Evolutionary conservation across 1,139 yeast genomes (phyloP), one percentile per base, ranked within the genome.

Genomic region (Blastobotrys niveus): DNA sequence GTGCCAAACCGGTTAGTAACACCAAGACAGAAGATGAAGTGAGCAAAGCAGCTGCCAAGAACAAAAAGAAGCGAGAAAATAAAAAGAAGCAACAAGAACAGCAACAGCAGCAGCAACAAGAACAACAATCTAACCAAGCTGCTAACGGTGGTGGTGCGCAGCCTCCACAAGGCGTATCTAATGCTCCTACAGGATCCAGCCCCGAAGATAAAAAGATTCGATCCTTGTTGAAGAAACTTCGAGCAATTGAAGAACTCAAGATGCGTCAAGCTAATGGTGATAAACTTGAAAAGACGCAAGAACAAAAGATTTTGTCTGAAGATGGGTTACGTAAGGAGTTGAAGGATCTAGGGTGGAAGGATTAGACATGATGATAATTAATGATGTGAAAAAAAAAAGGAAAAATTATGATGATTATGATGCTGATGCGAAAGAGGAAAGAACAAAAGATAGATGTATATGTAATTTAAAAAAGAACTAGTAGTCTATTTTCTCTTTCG

Each of bases 191-290:
- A 18, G 54, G 55, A 3, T 53, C 51, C 24, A 52, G 58, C 9
- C 67, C 81, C 21, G 96, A 89, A 66, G 97, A 91, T 57, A 91
- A 89, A 73, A 88, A 88, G 67, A 82, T 87, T 53, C 78, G 98
- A 62, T 81, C 94, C 21, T 74, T 91, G 61, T 74, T 89, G 64
- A 91, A 91, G 71, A 93, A 93, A 67, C 74, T 91, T 54, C 77
- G 97, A 60, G 97, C 98, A 12, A 91, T 91, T 55, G 95, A 89
- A 64, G 80, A 80, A 42, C 76, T 93, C 59, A 89, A 89, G 65
- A 77, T 77, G 73, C 84, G 89, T 61, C 91, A 85, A 66, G 86
- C 85, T 17, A 72, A 71, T 42, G 95, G 94, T 41, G 96, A 88
- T 53, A 73, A 80, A 50, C 75, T 91, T 53, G 98, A 91, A 67